Evolutionary conservation across 345 rosid genomes (phyloP).

Genomic region (Jatropha curcas): DNA sequence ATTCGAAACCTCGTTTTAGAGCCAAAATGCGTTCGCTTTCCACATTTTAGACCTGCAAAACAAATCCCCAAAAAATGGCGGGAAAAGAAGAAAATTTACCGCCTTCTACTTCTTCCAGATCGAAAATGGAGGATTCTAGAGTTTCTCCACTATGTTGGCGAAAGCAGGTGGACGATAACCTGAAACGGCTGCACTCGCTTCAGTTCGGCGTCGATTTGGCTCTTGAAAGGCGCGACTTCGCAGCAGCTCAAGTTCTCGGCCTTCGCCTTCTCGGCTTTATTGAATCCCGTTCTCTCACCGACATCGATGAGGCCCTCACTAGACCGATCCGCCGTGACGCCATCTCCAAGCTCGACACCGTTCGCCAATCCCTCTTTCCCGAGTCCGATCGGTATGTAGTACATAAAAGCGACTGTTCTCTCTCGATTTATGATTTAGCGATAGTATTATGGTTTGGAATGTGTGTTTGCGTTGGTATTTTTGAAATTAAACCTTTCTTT

Average conservation of each 20-base stretch:
- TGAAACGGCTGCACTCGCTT: conserved; percentile 85
- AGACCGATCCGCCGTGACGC: conserved; percentile 72
- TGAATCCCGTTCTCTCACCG: conserved; percentile 64
- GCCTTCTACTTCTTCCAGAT: conserved; percentile 1
- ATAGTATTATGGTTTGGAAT: neutral
- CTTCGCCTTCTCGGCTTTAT: conserved; percentile 92
- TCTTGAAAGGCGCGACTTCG: conserved; percentile 64
- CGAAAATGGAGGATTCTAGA: conserved; percentile 17
- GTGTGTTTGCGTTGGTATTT: neutral
- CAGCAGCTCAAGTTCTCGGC: conserved; percentile 65
- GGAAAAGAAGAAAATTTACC: conserved; percentile 31
- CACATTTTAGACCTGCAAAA: neutral
- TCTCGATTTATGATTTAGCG: neutral
- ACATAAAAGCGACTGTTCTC: neutral
- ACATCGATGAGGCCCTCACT: conserved; percentile 53
- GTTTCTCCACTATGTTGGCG: conserved; percentile 43
- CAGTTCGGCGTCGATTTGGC: conserved; percentile 76
- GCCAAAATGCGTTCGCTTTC: too few relatives aligned
- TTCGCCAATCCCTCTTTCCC: conserved; percentile 56
- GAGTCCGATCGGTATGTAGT: conserved; percentile 75
- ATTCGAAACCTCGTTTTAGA: too few relatives aligned
- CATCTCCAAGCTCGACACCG: conserved; percentile 56
- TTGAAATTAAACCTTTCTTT: neutral
- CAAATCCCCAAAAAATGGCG: conserved; percentile 40
- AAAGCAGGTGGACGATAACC: conserved; percentile 66